Percentiles rank a stretch among this genome's conserved stretches.
phyloP scores from a whole-genome alignment of 164 flowering plant genomes.

The Piper longum region DNA sequence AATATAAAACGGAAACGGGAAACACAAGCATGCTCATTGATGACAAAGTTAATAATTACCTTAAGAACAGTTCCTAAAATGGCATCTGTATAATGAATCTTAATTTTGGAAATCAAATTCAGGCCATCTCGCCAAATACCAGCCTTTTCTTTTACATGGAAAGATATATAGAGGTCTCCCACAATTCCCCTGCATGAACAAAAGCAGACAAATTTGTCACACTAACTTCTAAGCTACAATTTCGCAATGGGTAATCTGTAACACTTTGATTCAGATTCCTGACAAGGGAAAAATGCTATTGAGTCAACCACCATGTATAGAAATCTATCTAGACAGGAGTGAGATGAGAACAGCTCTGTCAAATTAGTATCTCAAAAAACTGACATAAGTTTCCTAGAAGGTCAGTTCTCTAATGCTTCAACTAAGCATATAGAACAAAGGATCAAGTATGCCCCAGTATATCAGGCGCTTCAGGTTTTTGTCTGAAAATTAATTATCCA shows the following conservation, averaged over 20 bases:
- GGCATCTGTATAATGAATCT: slow-evolving; percentile 73
- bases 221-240: neutral
- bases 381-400: too few species aligned
- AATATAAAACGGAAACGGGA: neutral
- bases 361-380: too few species aligned
- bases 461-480: too few species aligned
- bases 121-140: slow-evolving; percentile 76
- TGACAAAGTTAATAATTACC: slow-evolving; percentile 24
- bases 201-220: slow-evolving; percentile 2
- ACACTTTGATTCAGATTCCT: too few species aligned
- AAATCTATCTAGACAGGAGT: too few species aligned
- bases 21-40: neutral
- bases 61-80: slow-evolving; percentile 61
- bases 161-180: slow-evolving; percentile 63
- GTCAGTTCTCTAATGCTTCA: too few species aligned
- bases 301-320: too few species aligned
- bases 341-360: too few species aligned
- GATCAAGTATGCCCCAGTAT: too few species aligned
- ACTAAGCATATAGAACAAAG: too few species aligned
- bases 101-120: slow-evolving; percentile 59
- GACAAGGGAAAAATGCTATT: too few species aligned
- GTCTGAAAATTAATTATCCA: too few species aligned
- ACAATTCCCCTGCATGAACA: slow-evolving; percentile 40
- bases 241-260: neutral
- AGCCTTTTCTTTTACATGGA: slow-evolving; percentile 49